Percentiles rank a stretch among this genome's conserved stretches.
phyloP scores from a whole-genome alignment of 139 green algal genomes.

The Picochlorum sp. region DNA sequence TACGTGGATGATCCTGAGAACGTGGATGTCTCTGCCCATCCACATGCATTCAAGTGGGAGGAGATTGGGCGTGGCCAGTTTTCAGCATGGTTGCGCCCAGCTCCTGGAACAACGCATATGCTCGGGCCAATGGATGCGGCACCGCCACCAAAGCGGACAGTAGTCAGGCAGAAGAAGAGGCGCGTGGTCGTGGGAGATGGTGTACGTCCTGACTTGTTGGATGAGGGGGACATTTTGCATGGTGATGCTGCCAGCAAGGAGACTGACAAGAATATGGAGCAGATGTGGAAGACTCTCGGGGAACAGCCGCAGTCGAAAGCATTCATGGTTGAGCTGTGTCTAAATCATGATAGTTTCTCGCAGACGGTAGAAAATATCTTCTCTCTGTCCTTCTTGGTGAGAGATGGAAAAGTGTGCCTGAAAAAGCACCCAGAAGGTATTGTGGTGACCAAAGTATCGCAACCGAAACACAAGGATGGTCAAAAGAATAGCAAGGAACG shows the following conservation, averaged over 20 bases:
- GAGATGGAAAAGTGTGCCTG: slow-evolving; percentile 34
- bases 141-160: slow-evolving; percentile 26
- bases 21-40: slow-evolving; percentile 16
- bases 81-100: slow-evolving; percentile 20
- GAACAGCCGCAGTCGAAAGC: background rate
- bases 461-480: slow-evolving; percentile 1
- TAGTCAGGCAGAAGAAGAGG: slow-evolving; percentile 12
- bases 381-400: slow-evolving; percentile 72
- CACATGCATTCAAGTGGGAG: slow-evolving; percentile 47
- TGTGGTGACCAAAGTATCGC: slow-evolving; percentile 9
- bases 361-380: slow-evolving; percentile 87
- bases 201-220: slow-evolving; percentile 13
- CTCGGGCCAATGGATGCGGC: slow-evolving; percentile 39
- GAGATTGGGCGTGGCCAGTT: slow-evolving; percentile 19
- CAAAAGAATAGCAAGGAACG: slow-evolving; percentile 10
- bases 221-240: slow-evolving; percentile 16
- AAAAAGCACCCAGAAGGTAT: slow-evolving; percentile 22
- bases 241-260: slow-evolving; percentile 43
- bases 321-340: slow-evolving; percentile 49
- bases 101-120: slow-evolving; percentile 36
- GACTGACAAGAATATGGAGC: slow-evolving; percentile 67
- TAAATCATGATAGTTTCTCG: slow-evolving; percentile 60
- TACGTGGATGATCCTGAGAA: slow-evolving; percentile 27
- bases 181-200: slow-evolving; percentile 16
- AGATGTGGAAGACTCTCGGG: slow-evolving; percentile 52